A percentile compares a stretch with the other conserved stretches of the same genome.
These are phyloP conservation scores for Xerocomus nothofagi DNA, from an alignment of 1,284 basidiomycete genomes.

Conservation along the genomic window DNA sequence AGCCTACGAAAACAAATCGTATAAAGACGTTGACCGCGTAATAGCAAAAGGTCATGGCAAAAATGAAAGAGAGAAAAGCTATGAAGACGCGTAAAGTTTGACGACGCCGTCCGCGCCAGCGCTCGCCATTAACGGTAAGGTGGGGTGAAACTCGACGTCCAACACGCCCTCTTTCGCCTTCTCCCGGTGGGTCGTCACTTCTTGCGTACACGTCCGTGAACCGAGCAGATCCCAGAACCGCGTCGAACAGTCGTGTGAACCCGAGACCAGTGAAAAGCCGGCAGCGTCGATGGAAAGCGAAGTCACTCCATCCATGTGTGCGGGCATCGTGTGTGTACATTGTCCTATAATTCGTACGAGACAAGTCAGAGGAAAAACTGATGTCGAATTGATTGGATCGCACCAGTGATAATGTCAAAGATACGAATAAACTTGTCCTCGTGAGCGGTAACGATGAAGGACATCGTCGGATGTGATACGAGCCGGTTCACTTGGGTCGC, in stretches of 20 bases:
- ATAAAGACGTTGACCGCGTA: slow-evolving; percentile 8
- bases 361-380: slow-evolving; percentile 4
- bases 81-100: slow-evolving; percentile 84
- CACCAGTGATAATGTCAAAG: slow-evolving; percentile 83
- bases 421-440: slow-evolving; percentile 94
- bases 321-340: slow-evolving; percentile 87
- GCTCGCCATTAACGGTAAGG: slow-evolving; percentile 85
- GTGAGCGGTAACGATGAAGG: slow-evolving; percentile 85
- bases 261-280: slow-evolving; percentile 85
- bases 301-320: slow-evolving; percentile 90
- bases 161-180: slow-evolving; percentile 91
- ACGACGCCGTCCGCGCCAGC: slow-evolving; percentile 95
- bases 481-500: slow-evolving; percentile 88
- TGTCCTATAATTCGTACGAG: slow-evolving; percentile 49
- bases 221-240: slow-evolving; percentile 96
- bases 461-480: slow-evolving; percentile 88
- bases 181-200: slow-evolving; percentile 84
- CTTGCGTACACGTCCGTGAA: slow-evolving; percentile 81
- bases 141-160: slow-evolving; percentile 82
- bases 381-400: slow-evolving; percentile 25
- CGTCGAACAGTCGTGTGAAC: slow-evolving; percentile 90
- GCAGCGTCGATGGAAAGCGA: slow-evolving; percentile 87
- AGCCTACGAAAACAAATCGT: neutral
- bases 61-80: slow-evolving; percentile 13
- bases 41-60: neutral